phyloP scores from a whole-genome alignment of 2,329 filamentous ascomycete species.

The Pezicula carpinea region DNA sequence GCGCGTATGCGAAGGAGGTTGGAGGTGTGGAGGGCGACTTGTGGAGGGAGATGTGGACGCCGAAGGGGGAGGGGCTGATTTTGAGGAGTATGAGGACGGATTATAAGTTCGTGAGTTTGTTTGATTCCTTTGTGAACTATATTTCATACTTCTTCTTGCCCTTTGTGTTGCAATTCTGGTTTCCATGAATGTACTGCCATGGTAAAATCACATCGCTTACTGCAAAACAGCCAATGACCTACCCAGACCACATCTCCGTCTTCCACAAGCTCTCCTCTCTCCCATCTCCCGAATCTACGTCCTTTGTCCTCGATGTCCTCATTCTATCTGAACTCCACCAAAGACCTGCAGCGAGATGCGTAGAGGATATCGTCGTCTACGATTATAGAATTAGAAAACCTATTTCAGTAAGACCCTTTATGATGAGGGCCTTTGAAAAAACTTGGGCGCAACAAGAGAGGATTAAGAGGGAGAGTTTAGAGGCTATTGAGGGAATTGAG shows the following conservation, averaged over 20 bases:
- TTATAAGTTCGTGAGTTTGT: constrained; percentile 75
- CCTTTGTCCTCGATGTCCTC: constrained; percentile 56
- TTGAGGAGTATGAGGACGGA: constrained; percentile 75
- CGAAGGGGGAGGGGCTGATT: constrained; percentile 66
- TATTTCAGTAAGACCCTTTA: constrained; percentile 52
- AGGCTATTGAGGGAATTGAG: constrained; percentile 51
- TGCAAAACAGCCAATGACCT: constrained; percentile 65
- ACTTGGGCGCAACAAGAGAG: constrained; percentile 59
- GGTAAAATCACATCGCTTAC: background rate
- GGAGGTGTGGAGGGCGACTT: constrained; percentile 55
- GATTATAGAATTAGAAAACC: constrained; percentile 61
- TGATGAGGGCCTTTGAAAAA: constrained; percentile 53
- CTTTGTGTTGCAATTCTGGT: background rate
- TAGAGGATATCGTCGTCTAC: constrained; percentile 77
- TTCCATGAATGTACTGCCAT: too few relatives aligned
- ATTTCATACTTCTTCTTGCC: constrained; percentile 4
- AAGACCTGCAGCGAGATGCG: constrained; percentile 66
- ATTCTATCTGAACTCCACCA: constrained; percentile 73
- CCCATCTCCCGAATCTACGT: constrained; percentile 40
- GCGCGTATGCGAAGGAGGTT: constrained; percentile 59
- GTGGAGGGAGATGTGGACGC: constrained; percentile 68
- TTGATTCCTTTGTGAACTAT: too few relatives aligned
- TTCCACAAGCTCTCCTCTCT: constrained; percentile 65
- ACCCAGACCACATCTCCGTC: constrained; percentile 76
- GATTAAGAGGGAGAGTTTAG: constrained; percentile 46